Percentiles rank a stretch among this genome's conserved stretches.
These are phyloP conservation scores for Abortiporus biennis DNA, from an alignment of 1,284 basidiomycete species.

Conservation along the genomic window DNA sequence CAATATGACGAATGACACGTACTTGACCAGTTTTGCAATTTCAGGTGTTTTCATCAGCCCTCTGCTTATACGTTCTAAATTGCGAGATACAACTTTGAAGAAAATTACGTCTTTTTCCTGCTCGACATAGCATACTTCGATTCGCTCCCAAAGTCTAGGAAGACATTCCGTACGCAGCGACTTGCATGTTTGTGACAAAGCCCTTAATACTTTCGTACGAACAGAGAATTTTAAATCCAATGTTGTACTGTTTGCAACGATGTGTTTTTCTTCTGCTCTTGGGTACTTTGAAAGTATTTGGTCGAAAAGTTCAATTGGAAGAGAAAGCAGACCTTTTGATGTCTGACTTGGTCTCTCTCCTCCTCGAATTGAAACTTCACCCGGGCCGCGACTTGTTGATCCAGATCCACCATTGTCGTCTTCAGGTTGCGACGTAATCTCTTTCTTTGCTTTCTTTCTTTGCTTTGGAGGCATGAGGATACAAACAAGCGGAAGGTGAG, in stretches of 20 bases:
- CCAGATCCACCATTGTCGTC: too few relatives aligned
- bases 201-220: slow-evolving; percentile 20
- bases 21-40: slow-evolving; percentile 7
- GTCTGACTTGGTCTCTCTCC: too few relatives aligned
- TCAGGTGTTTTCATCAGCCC: slow-evolving; percentile 3
- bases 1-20: slow-evolving; percentile 1
- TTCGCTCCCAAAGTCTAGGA: slow-evolving; percentile 20
- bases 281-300: slow-evolving; percentile 2
- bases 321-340: slow-evolving; percentile 2
- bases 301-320: slow-evolving; percentile 10
- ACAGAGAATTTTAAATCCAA: slow-evolving; percentile 10
- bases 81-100: slow-evolving; percentile 6
- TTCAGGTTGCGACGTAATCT: too few relatives aligned
- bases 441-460: too few relatives aligned
- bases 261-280: neutral
- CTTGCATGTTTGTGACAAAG: slow-evolving; percentile 26
- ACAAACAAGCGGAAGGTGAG: too few relatives aligned
- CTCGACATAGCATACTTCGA: slow-evolving; percentile 19
- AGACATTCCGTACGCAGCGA: slow-evolving; percentile 20
- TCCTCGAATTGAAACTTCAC: too few relatives aligned
- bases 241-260: slow-evolving; percentile 1
- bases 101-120: neutral
- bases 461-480: too few relatives aligned
- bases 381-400: too few relatives aligned
- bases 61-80: slow-evolving; percentile 5